Conservation (phyloP, 345 rosid genomes). For the Dipteronia sinensis region DNA sequence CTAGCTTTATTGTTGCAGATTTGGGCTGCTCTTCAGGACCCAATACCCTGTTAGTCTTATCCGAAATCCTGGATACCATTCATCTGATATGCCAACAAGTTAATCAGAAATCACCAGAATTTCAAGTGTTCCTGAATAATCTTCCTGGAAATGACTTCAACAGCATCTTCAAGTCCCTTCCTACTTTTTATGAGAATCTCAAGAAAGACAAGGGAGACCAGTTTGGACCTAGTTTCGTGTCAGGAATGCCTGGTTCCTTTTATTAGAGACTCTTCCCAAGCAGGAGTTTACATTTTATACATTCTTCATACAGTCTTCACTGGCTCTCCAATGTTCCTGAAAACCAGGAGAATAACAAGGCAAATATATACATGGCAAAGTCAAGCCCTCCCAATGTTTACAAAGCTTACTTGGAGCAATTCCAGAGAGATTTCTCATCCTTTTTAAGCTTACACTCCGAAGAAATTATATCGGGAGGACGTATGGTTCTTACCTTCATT, state of each 20-base stretch:
- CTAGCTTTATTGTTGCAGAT: constrained; percentile 37
- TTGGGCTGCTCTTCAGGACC: constrained; percentile 58
- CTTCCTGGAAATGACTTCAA: constrained; percentile 54
- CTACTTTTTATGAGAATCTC: constrained; percentile 12
- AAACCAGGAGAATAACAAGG: constrained; percentile 21
- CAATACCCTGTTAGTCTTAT: constrained; percentile 30
- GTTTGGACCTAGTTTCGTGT: constrained; percentile 24
- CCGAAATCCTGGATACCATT: constrained; percentile 22
- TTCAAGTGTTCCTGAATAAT: constrained; percentile 47
- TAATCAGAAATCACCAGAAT: constrained; percentile 23
- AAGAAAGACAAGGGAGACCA: neutral
- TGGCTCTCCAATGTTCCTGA: constrained; percentile 43
- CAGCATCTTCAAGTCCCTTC: constrained; percentile 30
- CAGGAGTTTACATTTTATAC: constrained; percentile 33
- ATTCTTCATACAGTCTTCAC: constrained; percentile 44
- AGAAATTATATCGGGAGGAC: constrained; percentile 43
- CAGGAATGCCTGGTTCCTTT: constrained; percentile 53
- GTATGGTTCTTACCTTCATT: constrained; percentile 40
- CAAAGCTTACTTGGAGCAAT: constrained; percentile 46
- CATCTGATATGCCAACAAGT: neutral
- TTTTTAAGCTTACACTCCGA: constrained; percentile 43
- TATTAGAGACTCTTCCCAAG: constrained; percentile 50
- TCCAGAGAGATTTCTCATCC: constrained; percentile 43
- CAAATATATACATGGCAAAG: constrained; percentile 27
- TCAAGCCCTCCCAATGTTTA: constrained; percentile 37